Percentiles rank a stretch among this genome's conserved stretches.
Conservation (phyloP, 2,329 filamentous ascomycete genomes). For the Aspergillus sp. region DNA sequence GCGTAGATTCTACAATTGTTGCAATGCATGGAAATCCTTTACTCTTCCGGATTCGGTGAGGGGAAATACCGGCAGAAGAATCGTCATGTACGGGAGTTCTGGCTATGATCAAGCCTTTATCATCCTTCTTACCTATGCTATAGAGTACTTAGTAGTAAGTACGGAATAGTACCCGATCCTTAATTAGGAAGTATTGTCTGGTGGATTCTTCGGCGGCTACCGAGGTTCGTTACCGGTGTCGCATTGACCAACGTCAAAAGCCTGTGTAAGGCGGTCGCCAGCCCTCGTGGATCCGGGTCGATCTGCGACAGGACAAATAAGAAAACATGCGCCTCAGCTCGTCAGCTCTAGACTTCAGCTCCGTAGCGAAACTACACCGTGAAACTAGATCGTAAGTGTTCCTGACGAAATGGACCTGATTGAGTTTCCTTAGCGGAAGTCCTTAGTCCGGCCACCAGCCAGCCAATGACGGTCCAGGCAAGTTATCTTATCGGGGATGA, state of each 20-base stretch:
- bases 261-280: not conserved
- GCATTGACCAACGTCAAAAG: not conserved
- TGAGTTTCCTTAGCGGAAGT: not conserved
- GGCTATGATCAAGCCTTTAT: not conserved
- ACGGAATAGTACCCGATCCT: too few species aligned
- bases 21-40: constrained; percentile 1
- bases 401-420: constrained; percentile 2
- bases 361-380: not conserved
- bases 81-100: not conserved
- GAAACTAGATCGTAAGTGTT: constrained; percentile 1
- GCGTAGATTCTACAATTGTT: not conserved
- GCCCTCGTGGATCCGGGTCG: not conserved
- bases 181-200: too few species aligned
- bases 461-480: constrained; percentile 11
- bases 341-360: not conserved
- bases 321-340: not conserved
- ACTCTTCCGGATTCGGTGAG: constrained; percentile 2
- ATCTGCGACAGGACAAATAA: not conserved
- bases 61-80: not conserved
- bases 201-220: not conserved
- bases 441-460: not conserved
- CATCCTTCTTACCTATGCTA: too few species aligned
- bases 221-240: not conserved
- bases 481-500: constrained; percentile 31
- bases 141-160: too few species aligned